Evolutionary conservation across 2,329 filamentous ascomycete genomes (phyloP).

Genomic region (Ophiobolus disseminans): DNA sequence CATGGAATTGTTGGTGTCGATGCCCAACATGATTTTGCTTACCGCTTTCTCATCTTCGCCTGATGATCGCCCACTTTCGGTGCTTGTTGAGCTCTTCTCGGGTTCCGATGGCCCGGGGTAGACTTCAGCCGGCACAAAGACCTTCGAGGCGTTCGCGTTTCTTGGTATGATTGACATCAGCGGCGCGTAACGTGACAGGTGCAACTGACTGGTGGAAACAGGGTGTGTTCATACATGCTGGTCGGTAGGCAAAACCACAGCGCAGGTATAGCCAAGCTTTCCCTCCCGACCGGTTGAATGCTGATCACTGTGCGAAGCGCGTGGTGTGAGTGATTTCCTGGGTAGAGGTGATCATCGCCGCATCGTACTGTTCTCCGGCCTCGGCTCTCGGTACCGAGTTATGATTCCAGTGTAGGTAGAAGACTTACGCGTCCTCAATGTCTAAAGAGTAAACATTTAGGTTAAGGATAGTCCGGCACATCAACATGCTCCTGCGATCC

Average conservation of each 20-base stretch:
- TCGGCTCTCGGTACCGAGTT: background rate
- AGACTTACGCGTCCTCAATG: conserved; percentile 34
- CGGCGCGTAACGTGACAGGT: conserved; percentile 11
- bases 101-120: background rate
- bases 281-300: conserved; percentile 35
- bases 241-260: background rate
- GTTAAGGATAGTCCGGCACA: too few species aligned
- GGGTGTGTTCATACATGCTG: background rate
- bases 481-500: too few species aligned
- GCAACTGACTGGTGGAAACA: conserved; percentile 18
- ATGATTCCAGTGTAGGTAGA: conserved; percentile 2
- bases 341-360: background rate
- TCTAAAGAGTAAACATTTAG: too few species aligned
- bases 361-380: background rate
- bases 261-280: conserved; percentile 4
- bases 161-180: conserved; percentile 3
- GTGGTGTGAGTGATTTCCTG: conserved; percentile 15
- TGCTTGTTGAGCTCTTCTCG: background rate
- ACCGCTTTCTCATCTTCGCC: background rate
- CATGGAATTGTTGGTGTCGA: background rate
- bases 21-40: conserved; percentile 3
- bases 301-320: conserved; percentile 27
- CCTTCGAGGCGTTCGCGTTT: background rate
- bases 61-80: background rate
- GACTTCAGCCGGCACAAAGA: conserved; percentile 6